Percentiles rank a stretch among this genome's conserved stretches.
Evolutionary conservation across 179 eudicot genomes (phyloP).

Genomic region (Spinacia oleracea): DNA sequence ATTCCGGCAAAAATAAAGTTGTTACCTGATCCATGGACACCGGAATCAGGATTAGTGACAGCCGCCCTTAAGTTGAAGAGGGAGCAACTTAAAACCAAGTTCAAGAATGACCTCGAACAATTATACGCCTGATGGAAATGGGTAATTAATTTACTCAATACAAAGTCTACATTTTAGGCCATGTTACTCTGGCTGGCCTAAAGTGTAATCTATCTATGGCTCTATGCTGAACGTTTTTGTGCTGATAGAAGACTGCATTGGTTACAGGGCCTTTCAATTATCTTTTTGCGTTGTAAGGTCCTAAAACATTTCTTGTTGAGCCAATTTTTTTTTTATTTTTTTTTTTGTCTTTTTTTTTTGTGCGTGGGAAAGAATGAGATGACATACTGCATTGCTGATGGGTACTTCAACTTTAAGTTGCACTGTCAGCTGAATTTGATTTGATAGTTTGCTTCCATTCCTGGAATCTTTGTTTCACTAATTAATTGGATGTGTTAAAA

Average conservation of each 20-base stretch:
- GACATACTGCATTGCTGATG: background rate
- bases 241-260: constrained; percentile 14
- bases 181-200: background rate
- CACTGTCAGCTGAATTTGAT: background rate
- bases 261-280: constrained; percentile 1
- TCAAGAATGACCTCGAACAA: constrained; percentile 64
- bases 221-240: background rate
- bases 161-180: background rate
- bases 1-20: constrained; percentile 74
- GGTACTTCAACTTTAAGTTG: background rate
- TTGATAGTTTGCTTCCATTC: background rate
- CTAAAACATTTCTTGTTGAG: background rate
- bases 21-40: constrained; percentile 85
- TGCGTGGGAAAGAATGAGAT: background rate
- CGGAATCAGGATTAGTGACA: constrained; percentile 90
- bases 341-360: too few relatives aligned
- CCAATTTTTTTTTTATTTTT: background rate
- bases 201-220: constrained; percentile 8
- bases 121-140: constrained; percentile 49
- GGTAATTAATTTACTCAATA: background rate
- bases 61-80: constrained; percentile 89
- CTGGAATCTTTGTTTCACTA: background rate
- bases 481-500: background rate
- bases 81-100: constrained; percentile 77
- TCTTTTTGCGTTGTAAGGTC: background rate